A percentile compares a stretch with the other conserved stretches of the same genome.
phyloP scores from a whole-genome alignment of 2,329 filamentous ascomycete genomes.

The Alternaria novae-zelandiae region DNA sequence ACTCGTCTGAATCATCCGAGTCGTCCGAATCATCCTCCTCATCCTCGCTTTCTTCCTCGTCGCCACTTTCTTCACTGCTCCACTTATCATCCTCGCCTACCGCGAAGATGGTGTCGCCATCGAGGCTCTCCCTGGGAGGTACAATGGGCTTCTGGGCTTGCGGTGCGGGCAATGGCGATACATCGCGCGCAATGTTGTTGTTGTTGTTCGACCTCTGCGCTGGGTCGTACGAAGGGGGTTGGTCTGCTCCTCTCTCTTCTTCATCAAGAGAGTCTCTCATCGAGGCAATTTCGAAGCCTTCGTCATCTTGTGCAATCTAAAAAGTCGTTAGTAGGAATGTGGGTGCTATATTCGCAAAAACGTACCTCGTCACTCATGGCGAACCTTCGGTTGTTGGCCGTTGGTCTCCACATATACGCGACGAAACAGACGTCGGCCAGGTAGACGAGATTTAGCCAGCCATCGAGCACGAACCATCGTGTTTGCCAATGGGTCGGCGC shows the following conservation, averaged over 20 bases:
- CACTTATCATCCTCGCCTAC: constrained; percentile 88
- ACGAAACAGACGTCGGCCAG: constrained; percentile 91
- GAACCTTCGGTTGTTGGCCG: constrained; percentile 94
- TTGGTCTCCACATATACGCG: constrained; percentile 95
- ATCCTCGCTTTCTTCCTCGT: constrained; percentile 9
- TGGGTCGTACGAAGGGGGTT: constrained; percentile 51
- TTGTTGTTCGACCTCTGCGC: constrained; percentile 36
- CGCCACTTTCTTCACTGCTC: constrained; percentile 64
- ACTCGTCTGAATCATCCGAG: constrained; percentile 28
- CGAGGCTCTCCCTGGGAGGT: constrained; percentile 67
- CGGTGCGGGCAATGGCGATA: constrained; percentile 61
- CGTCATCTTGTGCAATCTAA: constrained; percentile 92
- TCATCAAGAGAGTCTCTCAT: constrained; percentile 78
- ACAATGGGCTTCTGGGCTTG: constrained; percentile 56
- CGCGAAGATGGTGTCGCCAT: constrained; percentile 95
- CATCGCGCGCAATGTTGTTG: constrained; percentile 41
- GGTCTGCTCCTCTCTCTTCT: constrained; percentile 57
- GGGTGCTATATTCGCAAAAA: background rate
- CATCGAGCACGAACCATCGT: constrained; percentile 95
- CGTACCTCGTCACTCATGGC: constrained; percentile 95
- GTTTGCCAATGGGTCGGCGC: constrained; percentile 97
- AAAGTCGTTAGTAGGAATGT: constrained; percentile 36
- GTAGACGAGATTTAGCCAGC: constrained; percentile 97
- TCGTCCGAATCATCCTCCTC: constrained; percentile 7
- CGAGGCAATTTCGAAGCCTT: constrained; percentile 95